Evolutionary conservation across 257 asterid genomes (phyloP), one percentile per base, ranked within the genome.

Genomic region (Gynochthodes officinalis): DNA sequence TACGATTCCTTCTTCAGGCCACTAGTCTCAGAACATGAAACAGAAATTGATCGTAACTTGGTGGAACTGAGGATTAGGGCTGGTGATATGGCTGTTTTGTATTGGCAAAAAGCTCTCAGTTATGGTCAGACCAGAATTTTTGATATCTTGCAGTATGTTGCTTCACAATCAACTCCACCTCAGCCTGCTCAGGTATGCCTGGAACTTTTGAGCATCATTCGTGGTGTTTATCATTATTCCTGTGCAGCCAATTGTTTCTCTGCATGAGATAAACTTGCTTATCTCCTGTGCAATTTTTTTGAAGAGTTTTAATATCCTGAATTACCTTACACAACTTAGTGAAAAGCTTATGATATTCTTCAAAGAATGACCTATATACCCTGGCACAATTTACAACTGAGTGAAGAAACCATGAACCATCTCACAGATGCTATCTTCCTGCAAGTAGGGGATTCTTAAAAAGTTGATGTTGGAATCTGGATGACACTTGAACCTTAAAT

Each of bases 1-100:
- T 95, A 95, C 18, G 90, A 89, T 80, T 86, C 97, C 59, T 95
- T 92, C 88, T 95, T 95, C 83, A 86, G 81, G 80, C 99, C 99
- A 25, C 76, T 92, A 61, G 83, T 95, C 40, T 79, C 91, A 12
- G 89, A 84, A 87, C 98, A 92, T 61, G 99, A 95, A 84, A 39
- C 89, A 55, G 99, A 95, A 72, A 95, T 95, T 77, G 99, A 95
- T 75, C 91, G 96, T 25, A 92, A 62, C 75, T 77, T 95, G 89
- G 70, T 80, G 78, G 98, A 95, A 82, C 74, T 92, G 77, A 88
- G 87, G 80, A 77, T 75, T 66, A 90, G 90, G 84, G 99, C 96
- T 59, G 98, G 89, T 40, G 99, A 92, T 84, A 77, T 92, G 85
- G 81, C 78, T 49, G 72, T 89, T 48, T 32, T 78, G 67, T 90